phyloP scores from a whole-genome alignment of 2,329 filamentous ascomycete genomes.

The Aspergillus sp. region DNA sequence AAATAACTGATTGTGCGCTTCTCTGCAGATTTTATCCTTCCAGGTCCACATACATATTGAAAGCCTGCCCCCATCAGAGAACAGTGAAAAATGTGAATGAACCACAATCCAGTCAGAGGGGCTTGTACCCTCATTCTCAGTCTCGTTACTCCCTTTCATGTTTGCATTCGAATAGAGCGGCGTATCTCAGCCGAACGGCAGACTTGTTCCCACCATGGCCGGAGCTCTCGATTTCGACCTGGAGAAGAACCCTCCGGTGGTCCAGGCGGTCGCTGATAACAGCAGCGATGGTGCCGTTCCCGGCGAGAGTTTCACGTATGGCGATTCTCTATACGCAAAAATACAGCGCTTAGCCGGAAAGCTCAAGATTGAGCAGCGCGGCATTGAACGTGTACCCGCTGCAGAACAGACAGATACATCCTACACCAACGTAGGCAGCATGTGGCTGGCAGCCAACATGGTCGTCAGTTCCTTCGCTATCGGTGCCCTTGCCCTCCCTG shows the following conservation, averaged over 20 bases:
- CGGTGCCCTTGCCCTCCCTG: slow-evolving; percentile 66
- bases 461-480: slow-evolving; percentile 75
- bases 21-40: not conserved
- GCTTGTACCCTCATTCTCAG: not conserved
- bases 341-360: slow-evolving; percentile 64
- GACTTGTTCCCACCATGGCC: slow-evolving; percentile 17
- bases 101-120: slow-evolving; percentile 3
- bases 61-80: not conserved
- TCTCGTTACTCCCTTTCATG: not conserved
- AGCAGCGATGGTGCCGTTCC: slow-evolving; percentile 52
- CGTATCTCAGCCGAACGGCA: slow-evolving; percentile 11
- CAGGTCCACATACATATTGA: slow-evolving; percentile 7
- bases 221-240: slow-evolving; percentile 27
- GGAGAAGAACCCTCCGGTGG: slow-evolving; percentile 34
- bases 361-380: slow-evolving; percentile 70
- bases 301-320: slow-evolving; percentile 60
- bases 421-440: slow-evolving; percentile 67
- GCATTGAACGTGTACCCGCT: slow-evolving; percentile 72
- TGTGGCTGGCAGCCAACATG: slow-evolving; percentile 80
- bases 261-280: slow-evolving; percentile 28
- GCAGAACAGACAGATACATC: slow-evolving; percentile 66
- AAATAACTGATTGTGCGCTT: not conserved
- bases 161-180: not conserved
- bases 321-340: slow-evolving; percentile 57
- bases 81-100: not conserved